These are phyloP conservation scores for Kickxella alabastrina DNA, from an alignment of 192 early-diverging fungal species.

Conservation along the genomic window DNA sequence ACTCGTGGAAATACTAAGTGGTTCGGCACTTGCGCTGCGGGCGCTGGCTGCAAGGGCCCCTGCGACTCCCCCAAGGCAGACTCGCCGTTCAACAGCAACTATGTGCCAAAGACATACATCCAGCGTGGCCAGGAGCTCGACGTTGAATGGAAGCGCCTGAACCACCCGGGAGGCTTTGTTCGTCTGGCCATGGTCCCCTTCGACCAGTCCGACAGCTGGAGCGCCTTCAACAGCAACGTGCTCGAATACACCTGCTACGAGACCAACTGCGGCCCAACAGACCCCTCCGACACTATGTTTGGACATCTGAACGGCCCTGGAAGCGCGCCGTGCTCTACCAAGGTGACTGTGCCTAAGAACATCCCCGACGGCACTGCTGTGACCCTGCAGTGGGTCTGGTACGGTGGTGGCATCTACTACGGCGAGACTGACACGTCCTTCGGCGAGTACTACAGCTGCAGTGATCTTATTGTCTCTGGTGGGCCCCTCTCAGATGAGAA, in stretches of 20 bases:
- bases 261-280: slow-evolving; percentile 54
- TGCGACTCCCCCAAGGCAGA: slow-evolving; percentile 52
- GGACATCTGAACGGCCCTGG: slow-evolving; percentile 57
- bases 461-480: slow-evolving; percentile 54
- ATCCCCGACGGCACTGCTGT: slow-evolving; percentile 52
- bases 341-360: slow-evolving; percentile 51
- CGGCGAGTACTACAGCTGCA: slow-evolving; percentile 59
- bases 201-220: slow-evolving; percentile 57
- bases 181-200: slow-evolving; percentile 59
- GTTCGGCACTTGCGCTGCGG: slow-evolving; percentile 52
- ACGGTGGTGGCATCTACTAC: slow-evolving; percentile 60
- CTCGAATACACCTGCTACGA: slow-evolving; percentile 60
- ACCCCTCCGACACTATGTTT: slow-evolving; percentile 32
- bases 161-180: slow-evolving; percentile 64
- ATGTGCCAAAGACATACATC: slow-evolving; percentile 52
- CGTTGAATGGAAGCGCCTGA: slow-evolving; percentile 55
- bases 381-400: slow-evolving; percentile 65
- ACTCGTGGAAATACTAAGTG: slow-evolving; percentile 43
- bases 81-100: slow-evolving; percentile 54
- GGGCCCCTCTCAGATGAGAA: slow-evolving; percentile 30
- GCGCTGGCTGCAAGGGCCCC: slow-evolving; percentile 59
- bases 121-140: slow-evolving; percentile 54
- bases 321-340: slow-evolving; percentile 51
- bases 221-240: slow-evolving; percentile 53
- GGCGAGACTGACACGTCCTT: slow-evolving; percentile 55